phyloP scores from a whole-genome alignment of 2,329 filamentous ascomycete genomes.

The Nemania serpens region DNA sequence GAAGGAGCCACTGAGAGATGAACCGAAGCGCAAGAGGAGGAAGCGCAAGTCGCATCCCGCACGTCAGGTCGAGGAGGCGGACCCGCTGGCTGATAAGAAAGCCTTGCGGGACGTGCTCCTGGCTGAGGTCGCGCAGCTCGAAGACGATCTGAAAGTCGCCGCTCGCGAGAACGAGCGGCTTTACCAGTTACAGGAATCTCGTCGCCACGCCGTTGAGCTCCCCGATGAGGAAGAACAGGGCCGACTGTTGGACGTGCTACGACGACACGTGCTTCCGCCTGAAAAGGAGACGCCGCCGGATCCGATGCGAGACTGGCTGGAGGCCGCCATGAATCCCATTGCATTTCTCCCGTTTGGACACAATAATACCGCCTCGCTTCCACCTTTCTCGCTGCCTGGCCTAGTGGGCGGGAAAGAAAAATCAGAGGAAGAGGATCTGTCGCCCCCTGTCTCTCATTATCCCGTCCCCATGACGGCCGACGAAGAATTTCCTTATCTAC shows the following conservation, averaged over 20 bases:
- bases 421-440: slow-evolving; percentile 40
- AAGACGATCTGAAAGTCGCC: slow-evolving; percentile 62
- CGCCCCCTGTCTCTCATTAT: slow-evolving; percentile 63
- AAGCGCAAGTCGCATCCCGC: slow-evolving; percentile 43
- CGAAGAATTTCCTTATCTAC: slow-evolving; percentile 70
- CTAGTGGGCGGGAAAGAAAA: slow-evolving; percentile 32
- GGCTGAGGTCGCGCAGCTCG: slow-evolving; percentile 60
- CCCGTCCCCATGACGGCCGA: slow-evolving; percentile 65
- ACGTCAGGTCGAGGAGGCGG: slow-evolving; percentile 48
- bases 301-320: slow-evolving; percentile 50
- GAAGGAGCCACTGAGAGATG: slow-evolving; percentile 23
- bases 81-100: slow-evolving; percentile 55
- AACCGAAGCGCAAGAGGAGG: slow-evolving; percentile 25
- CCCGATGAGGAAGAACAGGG: slow-evolving; percentile 41
- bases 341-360: slow-evolving; percentile 57
- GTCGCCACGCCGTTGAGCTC: slow-evolving; percentile 33
- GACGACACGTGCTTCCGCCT: slow-evolving; percentile 48
- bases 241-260: slow-evolving; percentile 48
- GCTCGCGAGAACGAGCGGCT: slow-evolving; percentile 63
- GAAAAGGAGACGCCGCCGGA: slow-evolving; percentile 40
- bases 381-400: slow-evolving; percentile 27
- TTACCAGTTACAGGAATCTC: slow-evolving; percentile 47
- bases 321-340: slow-evolving; percentile 53
- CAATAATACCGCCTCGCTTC: slow-evolving; percentile 36
- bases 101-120: slow-evolving; percentile 57